phyloP scores from a whole-genome alignment of 208 protist genomes.

The Leishmania lainsoni region DNA sequence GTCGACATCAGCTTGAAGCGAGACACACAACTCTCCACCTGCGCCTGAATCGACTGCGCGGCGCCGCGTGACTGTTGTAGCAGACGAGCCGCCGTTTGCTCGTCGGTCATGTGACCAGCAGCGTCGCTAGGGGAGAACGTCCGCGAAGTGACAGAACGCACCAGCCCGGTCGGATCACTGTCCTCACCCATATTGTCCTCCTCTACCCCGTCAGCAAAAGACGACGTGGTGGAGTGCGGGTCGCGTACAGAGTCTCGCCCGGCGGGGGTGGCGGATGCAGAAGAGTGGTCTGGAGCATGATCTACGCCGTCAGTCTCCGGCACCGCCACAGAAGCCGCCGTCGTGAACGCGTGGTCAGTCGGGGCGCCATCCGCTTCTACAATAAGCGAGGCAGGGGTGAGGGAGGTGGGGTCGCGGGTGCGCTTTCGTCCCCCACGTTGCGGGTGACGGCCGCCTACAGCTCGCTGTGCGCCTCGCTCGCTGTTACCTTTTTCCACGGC shows the following conservation, averaged over 20 bases:
- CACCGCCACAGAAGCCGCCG: neutral
- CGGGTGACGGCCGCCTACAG: neutral
- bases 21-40: conserved; percentile 20
- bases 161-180: conserved; percentile 16
- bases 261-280: conserved; percentile 15
- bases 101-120: conserved; percentile 10
- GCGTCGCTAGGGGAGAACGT: conserved; percentile 1
- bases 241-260: conserved; percentile 19
- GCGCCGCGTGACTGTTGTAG: conserved; percentile 17
- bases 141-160: conserved; percentile 10
- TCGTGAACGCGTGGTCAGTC: neutral
- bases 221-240: conserved; percentile 15
- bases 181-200: conserved; percentile 3
- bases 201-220: neutral
- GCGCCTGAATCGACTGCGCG: conserved; percentile 25
- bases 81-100: conserved; percentile 19
- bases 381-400: neutral
- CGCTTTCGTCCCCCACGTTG: conserved; percentile 12
- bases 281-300: conserved; percentile 8
- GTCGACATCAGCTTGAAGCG: conserved; percentile 27
- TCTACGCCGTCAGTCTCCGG: neutral
- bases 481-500: neutral
- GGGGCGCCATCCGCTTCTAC: neutral
- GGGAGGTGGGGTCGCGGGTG: conserved; percentile 5
- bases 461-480: neutral